A percentile compares a stretch with the other conserved stretches of the same genome.
Conservation (phyloP, 2,329 filamentous ascomycete species). For the Alternaria rosae region DNA sequence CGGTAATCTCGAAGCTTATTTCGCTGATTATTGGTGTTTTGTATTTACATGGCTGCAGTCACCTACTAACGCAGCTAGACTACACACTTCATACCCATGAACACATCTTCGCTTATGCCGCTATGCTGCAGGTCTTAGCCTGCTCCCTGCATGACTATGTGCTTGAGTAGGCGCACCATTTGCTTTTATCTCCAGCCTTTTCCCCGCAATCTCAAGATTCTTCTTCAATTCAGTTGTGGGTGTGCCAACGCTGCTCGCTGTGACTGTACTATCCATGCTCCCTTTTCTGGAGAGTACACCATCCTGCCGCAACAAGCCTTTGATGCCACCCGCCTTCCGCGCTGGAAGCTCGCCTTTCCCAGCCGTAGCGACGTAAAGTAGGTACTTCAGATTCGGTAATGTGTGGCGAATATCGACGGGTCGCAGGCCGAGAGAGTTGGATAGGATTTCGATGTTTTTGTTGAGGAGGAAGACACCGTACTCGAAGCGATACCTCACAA, state of each 20-base stretch:
- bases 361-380: conserved; percentile 87
- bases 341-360: conserved; percentile 69
- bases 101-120: not conserved
- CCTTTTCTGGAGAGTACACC: conserved; percentile 37
- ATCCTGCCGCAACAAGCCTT: conserved; percentile 40
- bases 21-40: not conserved
- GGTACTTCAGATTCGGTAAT: conserved; percentile 89
- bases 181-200: conserved; percentile 17
- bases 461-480: conserved; percentile 97
- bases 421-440: conserved; percentile 71
- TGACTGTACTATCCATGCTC: conserved; percentile 44
- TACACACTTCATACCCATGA: not conserved
- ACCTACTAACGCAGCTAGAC: not conserved
- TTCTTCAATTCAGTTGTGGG: conserved; percentile 28
- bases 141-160: conserved; percentile 34
- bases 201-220: conserved; percentile 24
- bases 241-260: conserved; percentile 36
- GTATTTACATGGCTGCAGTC: not conserved
- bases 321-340: conserved; percentile 47
- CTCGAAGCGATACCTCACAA: conserved; percentile 88
- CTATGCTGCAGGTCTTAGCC: conserved; percentile 26
- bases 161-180: conserved; percentile 29
- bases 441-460: conserved; percentile 83
- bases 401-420: conserved; percentile 92
- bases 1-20: not conserved